Evolutionary conservation across 2,329 filamentous ascomycete species (phyloP).

Genomic region (Cyphellophora europaea): DNA sequence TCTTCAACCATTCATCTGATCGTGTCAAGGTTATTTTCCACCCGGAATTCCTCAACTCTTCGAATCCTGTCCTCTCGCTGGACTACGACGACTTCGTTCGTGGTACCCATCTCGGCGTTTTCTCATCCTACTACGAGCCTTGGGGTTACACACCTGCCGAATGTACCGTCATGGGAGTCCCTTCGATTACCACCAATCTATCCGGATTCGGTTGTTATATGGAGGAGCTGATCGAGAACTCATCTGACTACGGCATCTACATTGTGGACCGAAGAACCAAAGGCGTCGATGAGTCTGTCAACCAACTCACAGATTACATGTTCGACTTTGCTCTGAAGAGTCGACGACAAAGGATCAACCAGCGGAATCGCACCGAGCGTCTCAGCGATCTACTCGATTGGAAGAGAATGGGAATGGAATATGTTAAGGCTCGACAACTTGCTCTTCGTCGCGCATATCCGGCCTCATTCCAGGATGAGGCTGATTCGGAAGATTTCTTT

Average conservation of each 20-base stretch:
- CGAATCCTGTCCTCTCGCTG: slow-evolving; percentile 87
- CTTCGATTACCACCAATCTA: slow-evolving; percentile 94
- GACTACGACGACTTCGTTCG: slow-evolving; percentile 99
- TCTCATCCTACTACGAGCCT: slow-evolving; percentile 96
- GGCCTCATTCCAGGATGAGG: slow-evolving; percentile 64
- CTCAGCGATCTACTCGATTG: slow-evolving; percentile 92
- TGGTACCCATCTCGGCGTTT: slow-evolving; percentile 90
- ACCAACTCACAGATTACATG: slow-evolving; percentile 88
- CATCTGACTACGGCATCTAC: slow-evolving; percentile 96
- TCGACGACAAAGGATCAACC: slow-evolving; percentile 94
- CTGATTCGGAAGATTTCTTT: slow-evolving; percentile 83
- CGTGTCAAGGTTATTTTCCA: slow-evolving; percentile 98
- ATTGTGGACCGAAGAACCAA: slow-evolving; percentile 94
- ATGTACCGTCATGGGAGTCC: slow-evolving; percentile 98
- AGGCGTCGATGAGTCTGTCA: slow-evolving; percentile 94
- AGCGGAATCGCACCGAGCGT: slow-evolving; percentile 91
- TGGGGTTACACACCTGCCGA: slow-evolving; percentile 98
- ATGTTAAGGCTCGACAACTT: slow-evolving; percentile 92
- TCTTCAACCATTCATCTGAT: slow-evolving; percentile 92
- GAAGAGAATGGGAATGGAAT: slow-evolving; percentile 99
- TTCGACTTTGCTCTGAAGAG: slow-evolving; percentile 90
- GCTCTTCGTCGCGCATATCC: slow-evolving; percentile 89
- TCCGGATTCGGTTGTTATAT: slow-evolving; percentile 99
- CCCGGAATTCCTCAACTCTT: slow-evolving; percentile 91
- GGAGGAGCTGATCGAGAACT: slow-evolving; percentile 98